Base-by-base conservation (phyloP, 345 rosid species). In the Populus pruinosa region DNA sequence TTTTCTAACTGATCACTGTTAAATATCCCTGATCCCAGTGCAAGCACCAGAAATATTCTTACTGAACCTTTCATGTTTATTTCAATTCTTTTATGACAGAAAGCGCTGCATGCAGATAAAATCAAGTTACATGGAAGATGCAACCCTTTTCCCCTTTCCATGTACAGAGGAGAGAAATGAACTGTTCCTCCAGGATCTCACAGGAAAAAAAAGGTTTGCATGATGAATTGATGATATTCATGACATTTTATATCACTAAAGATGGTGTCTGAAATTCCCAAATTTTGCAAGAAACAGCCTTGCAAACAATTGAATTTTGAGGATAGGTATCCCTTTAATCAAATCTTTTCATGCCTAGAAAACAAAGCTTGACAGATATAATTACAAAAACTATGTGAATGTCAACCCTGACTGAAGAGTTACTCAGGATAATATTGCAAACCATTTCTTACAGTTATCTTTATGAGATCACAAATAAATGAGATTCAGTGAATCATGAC, bases 1-100 rank as follows among this genome's bases (percentile, higher is more conserved):
- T 33, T 64, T 31, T 64, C 68, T 50, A 20, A 12, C 59, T 33
- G 35, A 33, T 12, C 59, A 44, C 74, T 20, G 2, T 39, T 63
- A 66, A 70, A 71, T 43, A 39, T 36, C 69, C 67, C 49, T 20
- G 27, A 67, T 39, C 27, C 74, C 70, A 66, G 23, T 59, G 63
- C 63, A 59, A n/a, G 63, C 13, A 23, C 63, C 63, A 59, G 13
- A 18, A 18, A 68, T 56, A 50, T 10, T 56, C 43, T 18, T 27
- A 2, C 14, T 1, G 69, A 61, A 56, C 56, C 33, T n/a, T 13
- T n/a, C n/a, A 43, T 29, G 63, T 44, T 59, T 43, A 47, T 71
- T 70, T 20, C 21, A 41, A 75, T 50, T 2, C 38, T 49, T 41
- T 16, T 35, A 35, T 35, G 21, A 68, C 17, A 1, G 65, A 70